Conservation (phyloP, 306 rosid genomes). For the Gynostemma pentaphyllum region DNA sequence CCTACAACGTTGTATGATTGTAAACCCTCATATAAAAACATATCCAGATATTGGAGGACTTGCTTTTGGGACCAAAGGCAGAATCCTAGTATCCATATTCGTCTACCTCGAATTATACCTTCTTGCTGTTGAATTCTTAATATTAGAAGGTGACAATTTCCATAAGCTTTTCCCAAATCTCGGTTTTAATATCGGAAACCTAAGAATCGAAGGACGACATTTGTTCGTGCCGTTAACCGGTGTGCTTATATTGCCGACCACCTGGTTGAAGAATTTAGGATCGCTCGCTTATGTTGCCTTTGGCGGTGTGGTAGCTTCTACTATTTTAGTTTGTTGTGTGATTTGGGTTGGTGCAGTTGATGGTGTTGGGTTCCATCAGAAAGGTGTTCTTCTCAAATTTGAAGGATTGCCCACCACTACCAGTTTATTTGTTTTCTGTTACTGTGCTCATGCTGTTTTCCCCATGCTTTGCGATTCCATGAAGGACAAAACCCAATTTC, state of each 20-base stretch:
- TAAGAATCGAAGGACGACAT: constrained; percentile 24
- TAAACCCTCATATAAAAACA: constrained; percentile 23
- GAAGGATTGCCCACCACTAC: constrained; percentile 30
- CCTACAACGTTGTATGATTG: constrained; percentile 41
- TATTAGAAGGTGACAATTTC: constrained; percentile 58
- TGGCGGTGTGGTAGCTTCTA: constrained; percentile 48
- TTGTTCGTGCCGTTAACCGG: constrained; percentile 36
- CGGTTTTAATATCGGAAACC: constrained; percentile 20
- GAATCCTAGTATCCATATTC: constrained; percentile 26
- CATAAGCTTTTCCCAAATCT: constrained; percentile 36
- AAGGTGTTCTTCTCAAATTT: constrained; percentile 19
- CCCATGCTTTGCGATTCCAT: constrained; percentile 54
- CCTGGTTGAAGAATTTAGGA: constrained; percentile 50
- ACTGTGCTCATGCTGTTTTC: constrained; percentile 45
- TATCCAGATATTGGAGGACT: constrained; percentile 52
- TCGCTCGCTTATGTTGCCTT: constrained; percentile 43
- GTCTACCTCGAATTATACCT: constrained; percentile 36
- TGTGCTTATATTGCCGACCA: constrained; percentile 41
- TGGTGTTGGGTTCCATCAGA: constrained; percentile 42
- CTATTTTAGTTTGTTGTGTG: constrained; percentile 26
- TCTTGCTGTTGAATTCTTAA: constrained; percentile 44
- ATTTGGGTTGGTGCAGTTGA: constrained; percentile 46
- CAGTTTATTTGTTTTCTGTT: constrained; percentile 47
- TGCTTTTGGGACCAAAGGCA: constrained; percentile 53
- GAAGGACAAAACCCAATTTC: constrained; percentile 39